phyloP scores from a whole-genome alignment of 2,329 filamentous ascomycete species.

The Chlorencoelia australis region DNA sequence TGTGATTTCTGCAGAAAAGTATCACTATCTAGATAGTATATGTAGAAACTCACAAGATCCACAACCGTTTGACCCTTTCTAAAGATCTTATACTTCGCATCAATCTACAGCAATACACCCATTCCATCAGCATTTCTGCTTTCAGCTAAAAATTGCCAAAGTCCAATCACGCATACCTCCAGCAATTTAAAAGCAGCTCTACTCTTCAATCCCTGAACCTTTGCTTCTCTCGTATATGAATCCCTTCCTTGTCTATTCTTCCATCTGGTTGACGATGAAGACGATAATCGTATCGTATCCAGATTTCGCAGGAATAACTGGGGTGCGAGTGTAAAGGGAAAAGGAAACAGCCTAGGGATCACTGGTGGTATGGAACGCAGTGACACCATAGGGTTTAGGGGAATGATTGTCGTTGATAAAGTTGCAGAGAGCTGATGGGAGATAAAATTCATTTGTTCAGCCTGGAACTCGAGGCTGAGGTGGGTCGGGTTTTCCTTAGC shows the following conservation, averaged over 20 bases:
- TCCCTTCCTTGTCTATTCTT: slow-evolving; percentile 69
- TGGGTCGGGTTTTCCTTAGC: too few relatives aligned
- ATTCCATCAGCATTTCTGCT: too few relatives aligned
- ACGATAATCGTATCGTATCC: slow-evolving; percentile 1
- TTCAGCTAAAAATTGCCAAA: neutral
- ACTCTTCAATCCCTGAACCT: slow-evolving; percentile 72
- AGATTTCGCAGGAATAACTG: neutral
- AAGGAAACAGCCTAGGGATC: neutral
- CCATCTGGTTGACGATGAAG: slow-evolving; percentile 66
- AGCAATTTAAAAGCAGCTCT: slow-evolving; percentile 89
- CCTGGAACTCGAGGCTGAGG: neutral
- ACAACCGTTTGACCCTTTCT: slow-evolving; percentile 73
- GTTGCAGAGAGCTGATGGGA: too few relatives aligned
- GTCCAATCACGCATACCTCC: slow-evolving; percentile 45
- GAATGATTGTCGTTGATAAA: neutral
- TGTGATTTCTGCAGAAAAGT: too few relatives aligned
- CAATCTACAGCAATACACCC: slow-evolving; percentile 60
- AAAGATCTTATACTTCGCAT: slow-evolving; percentile 73
- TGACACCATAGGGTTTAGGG: neutral
- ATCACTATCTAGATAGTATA: too few relatives aligned
- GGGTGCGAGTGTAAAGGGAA: neutral
- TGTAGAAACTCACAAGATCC: slow-evolving; percentile 58
- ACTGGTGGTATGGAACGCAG: neutral
- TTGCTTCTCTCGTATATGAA: slow-evolving; percentile 62
- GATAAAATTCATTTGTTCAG: too few relatives aligned